Base-by-base conservation (phyloP, 2,329 filamentous ascomycete species). In the Arthrobotrys conoides region DNA sequence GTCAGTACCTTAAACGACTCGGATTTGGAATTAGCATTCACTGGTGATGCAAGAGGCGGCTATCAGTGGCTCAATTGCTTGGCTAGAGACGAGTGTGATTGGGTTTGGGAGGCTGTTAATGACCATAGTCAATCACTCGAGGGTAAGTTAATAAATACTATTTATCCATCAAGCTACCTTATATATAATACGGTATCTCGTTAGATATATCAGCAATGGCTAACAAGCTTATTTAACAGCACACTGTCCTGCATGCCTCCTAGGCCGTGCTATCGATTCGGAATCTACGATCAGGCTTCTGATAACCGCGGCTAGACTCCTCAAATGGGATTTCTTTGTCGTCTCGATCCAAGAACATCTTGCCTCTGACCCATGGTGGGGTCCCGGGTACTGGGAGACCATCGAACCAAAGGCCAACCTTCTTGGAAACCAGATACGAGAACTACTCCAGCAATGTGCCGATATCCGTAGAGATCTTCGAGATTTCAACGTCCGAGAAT, bases 11-110 rank as follows among this genome's bases (percentile, higher is more conserved):
- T 77, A 0, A 67, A 77, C 53, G 73, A 77, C 30, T 68, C 36
- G 86, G 86, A 64, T 87, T 81, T 16, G 86, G 86, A 12, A 84
- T 85, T 48, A 86, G 83, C 59, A 57, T 76, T 79, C 27, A 69
- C 53, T 14, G 68, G 66, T 33, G 65, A 69, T 46, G 68, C 73
- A 20, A 79, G 73, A 44, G 76, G 76, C 14, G 76, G 76, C 20
- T 79, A 72, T 24, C 76, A 79, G 33, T 79, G 76, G 76, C 27
- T 79, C 33, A 67, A 70, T 9, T 79, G 76, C 38, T 41, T 79
- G 48, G 76, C 70, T 12, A 69, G 68, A 30, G 76, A 73, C 22
- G 76, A 79, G 30, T 72, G 76, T 41, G 76, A 70, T 18, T 79
- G 76, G 76, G 70, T 73, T 2, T 72, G 70, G 76, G 61, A 64